Evolutionary conservation across 75 land plant genomes (phyloP), one percentile per base, ranked within the genome.

Genomic region (Pinus albicaulis): DNA sequence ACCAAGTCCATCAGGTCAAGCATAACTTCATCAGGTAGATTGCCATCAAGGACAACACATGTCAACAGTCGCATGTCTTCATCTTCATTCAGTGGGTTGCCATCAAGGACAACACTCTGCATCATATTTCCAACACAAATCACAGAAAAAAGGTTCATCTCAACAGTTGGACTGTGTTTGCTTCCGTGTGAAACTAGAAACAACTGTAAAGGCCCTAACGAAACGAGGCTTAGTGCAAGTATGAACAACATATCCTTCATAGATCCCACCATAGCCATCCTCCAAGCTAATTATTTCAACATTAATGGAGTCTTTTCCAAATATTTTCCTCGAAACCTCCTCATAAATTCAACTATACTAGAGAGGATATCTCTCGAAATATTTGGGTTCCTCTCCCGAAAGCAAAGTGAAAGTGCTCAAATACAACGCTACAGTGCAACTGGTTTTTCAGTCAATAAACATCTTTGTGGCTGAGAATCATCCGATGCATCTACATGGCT

Each of bases 161-260:
- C 79, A 55, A 85, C 87, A 19, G 24, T 85, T 2, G 75, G 84
- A 28, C 55, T 75, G n/a, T 75, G 72, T 2, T 24, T 59, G 22
- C 56, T 70, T 26, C 24, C 68, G 0, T 79, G 74, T n/a, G 19
- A 59, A 36, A 19, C 19, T 15, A 22, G 17, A 5, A 41, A 71
- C 1, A 57, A 70, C 12, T 81, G 83, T 52, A 74, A 59, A 26
- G 80, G 78, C 5, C 86, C 86, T 1, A 65, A 77, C 57, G 82
- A 78, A 1, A 75, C 74, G 3, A 74, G 74, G 41, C 71, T 85
- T 0, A 41, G 74, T 16, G 80, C 86, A 44, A 80, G 79, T 73
- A 57, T 80, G 76, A 81, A 84, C 56, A 81, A 84, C 64, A 74
- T 80, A 16, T 76, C 79, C 16, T 84, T 84, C 26, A 77, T 77